Conservation (phyloP, 1,139 yeast genomes). For the Scheffersomyces titani region DNA sequence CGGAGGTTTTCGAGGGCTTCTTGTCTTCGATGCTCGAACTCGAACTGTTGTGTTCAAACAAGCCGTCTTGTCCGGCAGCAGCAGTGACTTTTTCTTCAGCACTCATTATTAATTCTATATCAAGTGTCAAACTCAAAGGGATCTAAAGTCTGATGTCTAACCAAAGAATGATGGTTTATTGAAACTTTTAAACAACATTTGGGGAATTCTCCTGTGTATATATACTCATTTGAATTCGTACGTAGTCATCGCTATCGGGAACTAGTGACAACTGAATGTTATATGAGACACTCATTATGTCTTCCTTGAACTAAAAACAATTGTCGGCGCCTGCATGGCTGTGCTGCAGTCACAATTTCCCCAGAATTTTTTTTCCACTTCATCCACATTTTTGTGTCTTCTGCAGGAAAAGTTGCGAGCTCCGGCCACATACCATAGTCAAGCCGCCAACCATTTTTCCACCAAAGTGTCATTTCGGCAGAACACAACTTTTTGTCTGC, state of each 20-base stretch:
- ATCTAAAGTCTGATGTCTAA: background rate
- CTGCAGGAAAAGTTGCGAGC: background rate
- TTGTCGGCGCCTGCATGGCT: background rate
- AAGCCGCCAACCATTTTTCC: background rate
- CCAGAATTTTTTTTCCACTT: background rate
- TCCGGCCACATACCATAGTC: background rate
- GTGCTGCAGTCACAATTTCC: background rate
- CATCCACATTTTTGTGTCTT: background rate
- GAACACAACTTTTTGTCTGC: background rate
- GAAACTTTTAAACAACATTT: background rate
- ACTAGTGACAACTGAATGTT: background rate
- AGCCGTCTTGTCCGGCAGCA: slow-evolving; percentile 13
- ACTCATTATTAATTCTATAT: background rate
- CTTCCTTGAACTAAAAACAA: background rate
- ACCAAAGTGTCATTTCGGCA: background rate
- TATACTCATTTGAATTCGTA: background rate
- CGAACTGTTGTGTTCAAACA: slow-evolving; percentile 22
- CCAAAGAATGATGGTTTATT: background rate
- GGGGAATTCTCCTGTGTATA: background rate
- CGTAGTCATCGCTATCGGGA: background rate
- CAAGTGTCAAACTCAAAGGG: background rate
- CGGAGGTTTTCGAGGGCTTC: slow-evolving; percentile 19
- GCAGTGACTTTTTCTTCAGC: background rate
- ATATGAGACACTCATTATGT: background rate
- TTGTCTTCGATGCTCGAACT: slow-evolving; percentile 19